Conservation (phyloP, 306 rosid species). For the Urtica urens region DNA sequence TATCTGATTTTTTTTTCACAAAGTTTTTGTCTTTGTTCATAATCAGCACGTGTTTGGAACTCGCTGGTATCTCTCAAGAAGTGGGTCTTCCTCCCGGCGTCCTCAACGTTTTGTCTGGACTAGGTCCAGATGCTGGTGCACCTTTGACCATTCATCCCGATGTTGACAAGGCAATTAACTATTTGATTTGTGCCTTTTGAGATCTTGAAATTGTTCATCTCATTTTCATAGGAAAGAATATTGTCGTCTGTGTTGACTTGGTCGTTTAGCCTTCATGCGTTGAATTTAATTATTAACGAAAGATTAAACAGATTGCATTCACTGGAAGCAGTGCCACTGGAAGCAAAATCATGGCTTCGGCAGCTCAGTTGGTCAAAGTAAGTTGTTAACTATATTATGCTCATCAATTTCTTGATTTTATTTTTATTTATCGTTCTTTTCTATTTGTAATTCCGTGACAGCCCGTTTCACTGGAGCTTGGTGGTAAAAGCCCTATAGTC, state of each 20-base stretch:
- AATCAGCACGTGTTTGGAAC: slow-evolving; percentile 81
- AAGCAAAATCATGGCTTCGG: slow-evolving; percentile 80
- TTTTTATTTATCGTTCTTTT: too few species aligned
- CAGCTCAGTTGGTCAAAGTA: slow-evolving; percentile 86
- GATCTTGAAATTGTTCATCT: slow-evolving; percentile 7
- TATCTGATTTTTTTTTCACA: not conserved
- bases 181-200: too few species aligned
- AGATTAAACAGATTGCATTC: slow-evolving; percentile 68
- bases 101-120: slow-evolving; percentile 75
- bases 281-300: slow-evolving; percentile 2
- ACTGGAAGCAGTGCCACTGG: slow-evolving; percentile 93
- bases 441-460: slow-evolving; percentile 42
- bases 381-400: slow-evolving; percentile 1
- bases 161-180: slow-evolving; percentile 81
- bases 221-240: too few species aligned
- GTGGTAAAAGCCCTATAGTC: slow-evolving; percentile 89
- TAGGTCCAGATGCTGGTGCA: slow-evolving; percentile 94
- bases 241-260: too few species aligned
- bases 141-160: slow-evolving; percentile 88
- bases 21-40: slow-evolving; percentile 6
- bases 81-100: slow-evolving; percentile 83
- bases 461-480: slow-evolving; percentile 95
- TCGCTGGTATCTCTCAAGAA: slow-evolving; percentile 63
- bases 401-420: too few species aligned
- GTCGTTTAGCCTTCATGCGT: too few species aligned